Evolutionary conservation across 371 early-diverging fungal species (phyloP).

Genomic region (Chytridium lagenaria): DNA sequence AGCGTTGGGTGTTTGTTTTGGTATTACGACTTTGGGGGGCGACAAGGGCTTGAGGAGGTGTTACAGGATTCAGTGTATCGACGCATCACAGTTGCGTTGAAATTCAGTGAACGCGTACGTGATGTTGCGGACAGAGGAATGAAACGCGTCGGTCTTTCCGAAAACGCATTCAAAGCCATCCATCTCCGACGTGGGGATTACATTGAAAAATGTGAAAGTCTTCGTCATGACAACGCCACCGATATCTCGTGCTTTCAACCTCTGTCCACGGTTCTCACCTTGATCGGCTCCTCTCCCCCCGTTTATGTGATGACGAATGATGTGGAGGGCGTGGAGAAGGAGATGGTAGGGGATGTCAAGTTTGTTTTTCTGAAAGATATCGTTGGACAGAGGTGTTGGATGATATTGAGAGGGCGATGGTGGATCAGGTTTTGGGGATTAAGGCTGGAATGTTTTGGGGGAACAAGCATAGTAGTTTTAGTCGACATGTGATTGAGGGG

Average conservation of each 20-base stretch:
- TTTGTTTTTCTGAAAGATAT: too few species aligned
- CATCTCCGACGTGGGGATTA: conserved; percentile 50
- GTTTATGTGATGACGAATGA: neutral
- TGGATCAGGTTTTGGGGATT: conserved; percentile 37
- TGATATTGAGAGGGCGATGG: conserved; percentile 30
- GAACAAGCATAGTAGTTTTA: conserved; percentile 38
- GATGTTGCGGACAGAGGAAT: neutral
- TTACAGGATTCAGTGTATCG: conserved; percentile 30
- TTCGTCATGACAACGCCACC: neutral
- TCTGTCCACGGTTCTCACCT: neutral
- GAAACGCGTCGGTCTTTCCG: neutral
- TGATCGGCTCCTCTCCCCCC: neutral
- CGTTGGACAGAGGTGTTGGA: conserved; percentile 24
- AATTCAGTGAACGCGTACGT: conserved; percentile 19
- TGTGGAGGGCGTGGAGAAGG: conserved; percentile 12
- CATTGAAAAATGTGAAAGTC: conserved; percentile 35
- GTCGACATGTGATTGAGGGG: conserved; percentile 37
- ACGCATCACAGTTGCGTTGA: conserved; percentile 29
- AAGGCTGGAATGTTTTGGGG: conserved; percentile 33
- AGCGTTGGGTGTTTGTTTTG: conserved; percentile 42
- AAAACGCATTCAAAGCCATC: conserved; percentile 30
- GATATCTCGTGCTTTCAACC: conserved; percentile 1
- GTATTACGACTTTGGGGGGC: conserved; percentile 45
- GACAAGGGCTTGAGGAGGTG: conserved; percentile 26
- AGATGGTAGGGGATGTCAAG: neutral